Evolutionary conservation across 2,329 filamentous ascomycete genomes (phyloP).

Genomic region (Diaporthe sp.): DNA sequence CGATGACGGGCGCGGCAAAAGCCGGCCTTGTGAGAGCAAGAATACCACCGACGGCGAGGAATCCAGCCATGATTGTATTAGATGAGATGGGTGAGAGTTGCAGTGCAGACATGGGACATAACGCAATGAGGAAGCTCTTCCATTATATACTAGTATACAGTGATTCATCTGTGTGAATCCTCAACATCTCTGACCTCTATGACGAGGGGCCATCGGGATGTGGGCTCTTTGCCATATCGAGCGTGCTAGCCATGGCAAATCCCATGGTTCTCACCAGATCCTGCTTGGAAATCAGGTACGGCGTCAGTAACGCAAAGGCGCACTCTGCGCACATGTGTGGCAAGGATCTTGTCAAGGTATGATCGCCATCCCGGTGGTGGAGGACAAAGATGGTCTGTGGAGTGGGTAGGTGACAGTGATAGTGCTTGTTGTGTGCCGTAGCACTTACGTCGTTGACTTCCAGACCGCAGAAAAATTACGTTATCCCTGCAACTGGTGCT

Average conservation of each 20-base stretch:
- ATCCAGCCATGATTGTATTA: conserved; percentile 32
- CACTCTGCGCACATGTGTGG: not conserved
- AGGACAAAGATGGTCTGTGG: not conserved
- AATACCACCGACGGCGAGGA: conserved; percentile 40
- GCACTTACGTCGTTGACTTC: conserved; percentile 31
- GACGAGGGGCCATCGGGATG: conserved; percentile 7
- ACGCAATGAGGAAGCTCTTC: not conserved
- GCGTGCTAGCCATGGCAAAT: not conserved
- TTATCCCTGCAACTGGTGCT: not conserved
- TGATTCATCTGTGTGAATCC: not conserved
- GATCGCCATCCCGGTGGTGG: conserved; percentile 7
- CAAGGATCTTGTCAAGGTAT: conserved; percentile 15
- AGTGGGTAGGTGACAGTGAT: not conserved
- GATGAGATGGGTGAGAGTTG: not conserved
- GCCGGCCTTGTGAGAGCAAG: conserved; percentile 43
- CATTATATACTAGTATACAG: not conserved
- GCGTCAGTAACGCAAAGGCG: not conserved
- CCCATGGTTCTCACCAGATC: not conserved
- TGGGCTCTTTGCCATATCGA: conserved; percentile 8
- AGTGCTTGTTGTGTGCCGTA: not conserved
- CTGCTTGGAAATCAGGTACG: conserved; percentile 13
- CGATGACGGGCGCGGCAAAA: conserved; percentile 49
- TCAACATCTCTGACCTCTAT: conserved; percentile 7
- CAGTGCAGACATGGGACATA: rapidly evolving
- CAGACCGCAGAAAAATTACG: not conserved